Percentiles rank a stretch among this genome's conserved stretches.
Evolutionary conservation across 2,329 filamentous ascomycete species (phyloP).

Genomic region (Beauveria sp.): DNA sequence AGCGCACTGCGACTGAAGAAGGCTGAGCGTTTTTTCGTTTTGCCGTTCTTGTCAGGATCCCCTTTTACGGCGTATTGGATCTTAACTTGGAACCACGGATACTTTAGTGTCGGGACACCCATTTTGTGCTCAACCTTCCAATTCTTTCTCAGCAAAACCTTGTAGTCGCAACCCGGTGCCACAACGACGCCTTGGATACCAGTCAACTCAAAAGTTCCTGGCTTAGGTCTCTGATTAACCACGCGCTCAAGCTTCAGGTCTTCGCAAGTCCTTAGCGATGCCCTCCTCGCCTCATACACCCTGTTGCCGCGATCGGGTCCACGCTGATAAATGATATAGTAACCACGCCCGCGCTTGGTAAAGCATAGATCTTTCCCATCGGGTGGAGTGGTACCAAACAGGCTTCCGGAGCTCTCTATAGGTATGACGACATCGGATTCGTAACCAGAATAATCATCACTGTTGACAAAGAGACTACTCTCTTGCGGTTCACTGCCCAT

Average conservation of each 20-base stretch:
- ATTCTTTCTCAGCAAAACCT: not conserved
- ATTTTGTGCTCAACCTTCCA: not conserved
- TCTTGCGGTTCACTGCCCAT: no score
- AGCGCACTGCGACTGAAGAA: not conserved
- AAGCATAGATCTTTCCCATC: not conserved
- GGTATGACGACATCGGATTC: not conserved
- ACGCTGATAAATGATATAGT: not conserved
- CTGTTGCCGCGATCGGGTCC: not conserved
- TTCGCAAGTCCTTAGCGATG: not conserved
- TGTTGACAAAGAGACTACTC: no score
- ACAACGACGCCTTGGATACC: not conserved
- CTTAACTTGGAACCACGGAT: not conserved
- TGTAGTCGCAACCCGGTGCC: not conserved
- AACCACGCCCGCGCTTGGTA: not conserved
- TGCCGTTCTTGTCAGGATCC: no score
- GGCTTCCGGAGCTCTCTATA: not conserved
- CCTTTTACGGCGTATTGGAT: no score
- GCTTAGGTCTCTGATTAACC: not conserved
- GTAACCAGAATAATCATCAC: not conserved
- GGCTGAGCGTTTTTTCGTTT: not conserved
- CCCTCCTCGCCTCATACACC: not conserved
- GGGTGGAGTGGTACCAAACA: not conserved
- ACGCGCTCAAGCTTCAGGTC: not conserved
- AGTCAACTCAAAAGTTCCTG: not conserved
- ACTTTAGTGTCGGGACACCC: not conserved